phyloP scores from a whole-genome alignment of 1,139 yeast species.

The Pichia sp. region DNA sequence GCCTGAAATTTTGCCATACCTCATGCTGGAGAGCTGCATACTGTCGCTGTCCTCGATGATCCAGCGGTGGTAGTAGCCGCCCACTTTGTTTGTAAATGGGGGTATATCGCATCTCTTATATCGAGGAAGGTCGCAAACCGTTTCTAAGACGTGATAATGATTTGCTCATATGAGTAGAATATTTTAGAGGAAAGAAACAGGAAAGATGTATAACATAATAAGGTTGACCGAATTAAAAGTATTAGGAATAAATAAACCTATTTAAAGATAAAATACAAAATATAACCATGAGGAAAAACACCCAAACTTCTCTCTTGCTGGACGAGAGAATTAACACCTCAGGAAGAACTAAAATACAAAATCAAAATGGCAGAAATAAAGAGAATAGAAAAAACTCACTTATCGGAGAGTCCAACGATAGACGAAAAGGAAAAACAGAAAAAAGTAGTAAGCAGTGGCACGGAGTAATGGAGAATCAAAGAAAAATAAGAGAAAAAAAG shows the following conservation, averaged over 20 bases:
- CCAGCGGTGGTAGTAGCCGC: not conserved
- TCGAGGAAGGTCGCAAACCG: no score
- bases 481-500: not conserved
- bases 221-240: not conserved
- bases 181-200: not conserved
- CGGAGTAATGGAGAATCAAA: not conserved
- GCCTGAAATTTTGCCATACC: not conserved
- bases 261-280: constrained; percentile 2
- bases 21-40: no score
- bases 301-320: not conserved
- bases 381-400: not conserved
- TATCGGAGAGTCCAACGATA: not conserved
- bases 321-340: not conserved
- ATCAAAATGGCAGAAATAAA: not conserved
- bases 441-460: not conserved
- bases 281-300: not conserved
- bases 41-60: not conserved
- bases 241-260: not conserved
- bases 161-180: no score
- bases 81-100: no score
- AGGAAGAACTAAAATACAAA: constrained; percentile 1
- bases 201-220: not conserved
- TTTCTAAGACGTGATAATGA: no score
- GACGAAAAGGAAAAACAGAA: not conserved
- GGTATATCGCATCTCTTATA: no score